These are phyloP conservation scores for Ophiocordyceps camponoti-saundersi DNA, from an alignment of 2,329 filamentous ascomycete species.

Conservation along the genomic window DNA sequence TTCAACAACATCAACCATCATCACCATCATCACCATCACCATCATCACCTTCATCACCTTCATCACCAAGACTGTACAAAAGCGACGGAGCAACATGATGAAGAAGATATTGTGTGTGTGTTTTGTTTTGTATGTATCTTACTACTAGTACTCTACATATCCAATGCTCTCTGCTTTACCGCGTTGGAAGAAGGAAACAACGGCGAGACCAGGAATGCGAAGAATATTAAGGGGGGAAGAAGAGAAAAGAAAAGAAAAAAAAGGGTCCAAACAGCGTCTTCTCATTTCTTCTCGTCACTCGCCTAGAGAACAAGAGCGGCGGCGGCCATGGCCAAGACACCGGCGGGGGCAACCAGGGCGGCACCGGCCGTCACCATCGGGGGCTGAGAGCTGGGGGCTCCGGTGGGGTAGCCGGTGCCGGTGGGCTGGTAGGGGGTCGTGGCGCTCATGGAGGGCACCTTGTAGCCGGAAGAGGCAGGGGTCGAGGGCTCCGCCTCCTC, in stretches of 20 bases:
- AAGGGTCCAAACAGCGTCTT: neutral
- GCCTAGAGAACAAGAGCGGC: slow-evolving; percentile 3
- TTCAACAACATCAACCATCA: too few species aligned
- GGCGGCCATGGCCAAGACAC: slow-evolving; percentile 5
- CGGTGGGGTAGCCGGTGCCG: slow-evolving; percentile 1
- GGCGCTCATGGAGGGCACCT: neutral
- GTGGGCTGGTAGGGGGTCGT: slow-evolving; percentile 2
- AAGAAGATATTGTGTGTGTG: neutral
- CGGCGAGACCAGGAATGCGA: neutral
- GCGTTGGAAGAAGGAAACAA: too few species aligned
- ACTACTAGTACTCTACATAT: neutral
- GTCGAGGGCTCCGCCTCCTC: slow-evolving; percentile 1
- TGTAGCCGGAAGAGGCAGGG: slow-evolving; percentile 1
- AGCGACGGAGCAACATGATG: too few species aligned
- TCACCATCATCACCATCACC: too few species aligned
- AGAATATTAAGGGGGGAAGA: too few species aligned
- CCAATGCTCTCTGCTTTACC: neutral
- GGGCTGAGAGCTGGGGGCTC: neutral
- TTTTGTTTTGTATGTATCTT: too few species aligned
- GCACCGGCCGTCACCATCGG: slow-evolving; percentile 5
- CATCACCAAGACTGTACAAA: too few species aligned
- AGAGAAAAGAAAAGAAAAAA: too few species aligned
- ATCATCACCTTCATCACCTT: too few species aligned
- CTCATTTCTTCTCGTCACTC: neutral
- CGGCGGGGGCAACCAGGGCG: slow-evolving; percentile 4